Conservation (phyloP, 257 asterid genomes). For the Thymus quinquecostatus region DNA sequence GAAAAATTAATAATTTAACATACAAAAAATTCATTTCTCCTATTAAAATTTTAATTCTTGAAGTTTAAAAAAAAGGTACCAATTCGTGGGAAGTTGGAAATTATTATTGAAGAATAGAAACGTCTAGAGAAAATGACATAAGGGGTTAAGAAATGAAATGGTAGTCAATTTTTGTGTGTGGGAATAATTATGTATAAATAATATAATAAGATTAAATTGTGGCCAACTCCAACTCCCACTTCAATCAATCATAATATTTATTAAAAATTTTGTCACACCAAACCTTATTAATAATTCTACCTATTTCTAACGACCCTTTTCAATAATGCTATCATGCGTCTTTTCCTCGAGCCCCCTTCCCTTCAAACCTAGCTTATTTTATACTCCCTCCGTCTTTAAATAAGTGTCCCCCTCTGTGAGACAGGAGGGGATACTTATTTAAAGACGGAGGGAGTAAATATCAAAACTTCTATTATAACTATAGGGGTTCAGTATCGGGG, state of each 20-base stretch:
- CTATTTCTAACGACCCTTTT: slow-evolving; percentile 29
- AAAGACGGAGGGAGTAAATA: too few relatives aligned
- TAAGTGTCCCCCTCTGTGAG: too few relatives aligned
- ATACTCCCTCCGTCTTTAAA: too few relatives aligned
- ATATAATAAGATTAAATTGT: slow-evolving; percentile 12
- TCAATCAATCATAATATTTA: slow-evolving; percentile 28
- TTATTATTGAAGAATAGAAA: too few relatives aligned
- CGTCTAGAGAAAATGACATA: too few relatives aligned
- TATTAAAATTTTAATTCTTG: not conserved
- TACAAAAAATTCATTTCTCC: not conserved
- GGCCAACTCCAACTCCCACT: slow-evolving; percentile 13
- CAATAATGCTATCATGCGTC: slow-evolving; percentile 39
- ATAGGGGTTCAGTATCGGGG: too few relatives aligned
- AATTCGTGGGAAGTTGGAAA: not conserved
- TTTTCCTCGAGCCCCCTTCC: slow-evolving; percentile 4
- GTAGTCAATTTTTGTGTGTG: not conserved
- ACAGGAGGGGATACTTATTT: too few relatives aligned
- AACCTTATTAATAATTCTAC: slow-evolving; percentile 36
- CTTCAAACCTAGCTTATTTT: not conserved
- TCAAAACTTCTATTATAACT: too few relatives aligned
- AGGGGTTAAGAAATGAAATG: too few relatives aligned
- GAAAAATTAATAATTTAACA: not conserved
- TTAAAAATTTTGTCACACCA: slow-evolving; percentile 29
- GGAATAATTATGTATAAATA: too few relatives aligned
- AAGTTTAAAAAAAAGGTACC: not conserved